Percentiles rank a stretch among this genome's conserved stretches.
Conservation (phyloP, 2,329 filamentous ascomycete genomes). For the Botrytis paeoniae region DNA sequence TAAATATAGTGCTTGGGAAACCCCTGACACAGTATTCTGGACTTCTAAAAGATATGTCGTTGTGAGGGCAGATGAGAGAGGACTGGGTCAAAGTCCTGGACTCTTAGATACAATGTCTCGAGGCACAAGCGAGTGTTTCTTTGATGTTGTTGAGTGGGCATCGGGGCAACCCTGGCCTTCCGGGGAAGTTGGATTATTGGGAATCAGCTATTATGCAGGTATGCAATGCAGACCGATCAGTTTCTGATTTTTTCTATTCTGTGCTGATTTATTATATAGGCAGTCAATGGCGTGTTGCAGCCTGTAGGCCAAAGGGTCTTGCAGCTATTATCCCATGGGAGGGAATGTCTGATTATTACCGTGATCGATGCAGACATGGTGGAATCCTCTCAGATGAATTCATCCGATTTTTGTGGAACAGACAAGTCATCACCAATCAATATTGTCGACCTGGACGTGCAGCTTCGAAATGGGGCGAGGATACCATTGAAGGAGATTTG, state of each 20-base stretch:
- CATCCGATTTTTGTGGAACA: not conserved
- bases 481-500: not conserved
- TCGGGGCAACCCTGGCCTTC: constrained; percentile 49
- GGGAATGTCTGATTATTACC: not conserved
- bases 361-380: constrained; percentile 53
- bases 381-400: constrained; percentile 48
- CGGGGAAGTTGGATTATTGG: constrained; percentile 50
- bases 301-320: constrained; percentile 34
- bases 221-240: not conserved
- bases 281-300: constrained; percentile 52
- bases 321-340: not conserved
- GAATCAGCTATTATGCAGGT: constrained; percentile 51
- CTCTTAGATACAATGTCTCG: constrained; percentile 52
- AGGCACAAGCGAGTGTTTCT: constrained; percentile 50
- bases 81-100: constrained; percentile 50
- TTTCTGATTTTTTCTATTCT: constrained; percentile 20
- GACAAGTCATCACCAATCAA: not conserved
- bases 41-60: constrained; percentile 43
- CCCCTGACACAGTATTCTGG: constrained; percentile 45
- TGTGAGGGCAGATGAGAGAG: constrained; percentile 49
- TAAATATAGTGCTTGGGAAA: constrained; percentile 45
- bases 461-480: not conserved
- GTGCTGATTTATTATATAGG: not conserved
- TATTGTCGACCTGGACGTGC: not conserved
- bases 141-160: constrained; percentile 52